Conservation (phyloP, 2,329 filamentous ascomycete species). For the Venturia pyrina region DNA sequence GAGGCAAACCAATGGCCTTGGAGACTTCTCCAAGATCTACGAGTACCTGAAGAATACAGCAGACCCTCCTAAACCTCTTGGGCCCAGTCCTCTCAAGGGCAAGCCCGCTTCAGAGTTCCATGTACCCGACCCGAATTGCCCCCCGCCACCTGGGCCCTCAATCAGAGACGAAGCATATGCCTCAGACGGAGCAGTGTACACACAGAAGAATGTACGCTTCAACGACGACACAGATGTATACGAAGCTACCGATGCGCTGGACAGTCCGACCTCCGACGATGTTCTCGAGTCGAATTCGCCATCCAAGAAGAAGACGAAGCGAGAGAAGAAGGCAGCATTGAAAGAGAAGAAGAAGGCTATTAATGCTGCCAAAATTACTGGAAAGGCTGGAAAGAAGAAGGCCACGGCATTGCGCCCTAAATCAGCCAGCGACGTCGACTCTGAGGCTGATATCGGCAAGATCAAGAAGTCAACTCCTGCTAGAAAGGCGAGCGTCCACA, state of each 20-base stretch:
- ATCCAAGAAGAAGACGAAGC: slow-evolving; percentile 16
- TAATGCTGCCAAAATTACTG: slow-evolving; percentile 15
- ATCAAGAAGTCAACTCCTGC: slow-evolving; percentile 23
- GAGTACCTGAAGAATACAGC: slow-evolving; percentile 29
- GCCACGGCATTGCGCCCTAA: slow-evolving; percentile 14
- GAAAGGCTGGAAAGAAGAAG: not conserved
- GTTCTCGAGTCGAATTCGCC: not conserved
- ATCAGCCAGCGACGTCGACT: slow-evolving; percentile 23
- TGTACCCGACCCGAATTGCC: not conserved
- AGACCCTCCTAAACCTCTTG: slow-evolving; percentile 10
- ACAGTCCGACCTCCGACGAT: slow-evolving; percentile 11
- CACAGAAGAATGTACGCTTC: slow-evolving; percentile 20
- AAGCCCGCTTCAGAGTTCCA: not conserved
- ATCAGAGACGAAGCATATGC: slow-evolving; percentile 26
- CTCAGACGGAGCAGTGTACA: slow-evolving; percentile 32
- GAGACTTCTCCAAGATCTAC: slow-evolving; percentile 39
- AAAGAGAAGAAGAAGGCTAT: slow-evolving; percentile 23
- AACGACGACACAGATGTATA: slow-evolving; percentile 16
- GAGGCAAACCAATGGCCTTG: slow-evolving; percentile 20
- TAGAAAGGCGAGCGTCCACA: slow-evolving; percentile 26
- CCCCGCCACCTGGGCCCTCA: not conserved
- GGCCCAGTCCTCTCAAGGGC: slow-evolving; percentile 11
- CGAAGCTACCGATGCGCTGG: slow-evolving; percentile 10
- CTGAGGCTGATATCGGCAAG: slow-evolving; percentile 21
- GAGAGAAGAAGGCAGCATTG: slow-evolving; percentile 14